phyloP scores from a whole-genome alignment of 2,329 filamentous ascomycete species.

The Fusarium virguliforme region DNA sequence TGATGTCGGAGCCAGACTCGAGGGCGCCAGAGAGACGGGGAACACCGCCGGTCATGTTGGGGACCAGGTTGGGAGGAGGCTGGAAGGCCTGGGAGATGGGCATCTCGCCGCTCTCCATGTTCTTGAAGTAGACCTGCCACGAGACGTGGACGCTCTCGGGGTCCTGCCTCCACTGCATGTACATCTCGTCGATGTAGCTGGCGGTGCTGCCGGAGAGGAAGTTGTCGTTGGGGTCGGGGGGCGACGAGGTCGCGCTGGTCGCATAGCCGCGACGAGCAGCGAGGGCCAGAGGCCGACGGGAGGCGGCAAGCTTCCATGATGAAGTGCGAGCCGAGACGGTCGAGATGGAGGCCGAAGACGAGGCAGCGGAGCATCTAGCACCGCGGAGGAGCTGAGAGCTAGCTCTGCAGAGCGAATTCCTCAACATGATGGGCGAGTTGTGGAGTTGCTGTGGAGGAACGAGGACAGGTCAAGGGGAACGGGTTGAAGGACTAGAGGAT shows the following conservation, averaged over 20 bases:
- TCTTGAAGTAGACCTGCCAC: slow-evolving; percentile 99
- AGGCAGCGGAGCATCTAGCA: slow-evolving; percentile 65
- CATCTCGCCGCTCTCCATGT: slow-evolving; percentile 99
- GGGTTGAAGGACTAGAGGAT: slow-evolving; percentile 45
- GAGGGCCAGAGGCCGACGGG: slow-evolving; percentile 67
- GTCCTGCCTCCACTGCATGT: slow-evolving; percentile 96
- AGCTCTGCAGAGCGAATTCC: slow-evolving; percentile 76
- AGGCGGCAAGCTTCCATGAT: slow-evolving; percentile 63
- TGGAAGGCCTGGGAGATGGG: slow-evolving; percentile 97
- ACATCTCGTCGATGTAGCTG: slow-evolving; percentile 99
- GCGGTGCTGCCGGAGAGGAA: slow-evolving; percentile 97
- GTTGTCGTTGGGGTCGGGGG: slow-evolving; percentile 89
- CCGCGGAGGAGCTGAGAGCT: slow-evolving; percentile 74
- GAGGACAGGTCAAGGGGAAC: slow-evolving; percentile 37
- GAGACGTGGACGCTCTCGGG: slow-evolving; percentile 95
- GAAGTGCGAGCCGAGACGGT: slow-evolving; percentile 58
- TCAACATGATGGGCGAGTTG: slow-evolving; percentile 75
- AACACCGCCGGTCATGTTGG: slow-evolving; percentile 84
- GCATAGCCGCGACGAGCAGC: slow-evolving; percentile 69
- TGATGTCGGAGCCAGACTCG: slow-evolving; percentile 84
- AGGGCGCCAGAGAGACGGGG: slow-evolving; percentile 80
- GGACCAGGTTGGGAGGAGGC: slow-evolving; percentile 92
- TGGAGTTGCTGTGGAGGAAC: slow-evolving; percentile 33
- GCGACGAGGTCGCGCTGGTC: slow-evolving; percentile 66
- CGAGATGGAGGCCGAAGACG: slow-evolving; percentile 62